These are phyloP conservation scores for Calonectria pteridis DNA, from an alignment of 2,329 filamentous ascomycete genomes.

Conservation along the genomic window DNA sequence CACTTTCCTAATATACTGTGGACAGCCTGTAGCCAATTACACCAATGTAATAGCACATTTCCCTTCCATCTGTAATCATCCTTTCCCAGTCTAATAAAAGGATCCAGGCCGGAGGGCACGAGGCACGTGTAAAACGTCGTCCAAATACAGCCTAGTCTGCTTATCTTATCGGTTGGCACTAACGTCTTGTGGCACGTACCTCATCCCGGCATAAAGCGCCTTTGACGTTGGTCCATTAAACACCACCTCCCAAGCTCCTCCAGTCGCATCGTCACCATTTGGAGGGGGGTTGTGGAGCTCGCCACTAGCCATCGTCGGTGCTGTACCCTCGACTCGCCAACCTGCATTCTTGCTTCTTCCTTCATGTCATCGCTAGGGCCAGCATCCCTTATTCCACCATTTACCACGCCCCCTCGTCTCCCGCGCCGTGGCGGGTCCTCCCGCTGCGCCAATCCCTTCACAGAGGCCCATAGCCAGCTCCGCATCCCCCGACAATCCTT, in stretches of 20 bases:
- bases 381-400: background rate
- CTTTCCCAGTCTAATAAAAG: background rate
- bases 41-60: background rate
- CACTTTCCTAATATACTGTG: background rate
- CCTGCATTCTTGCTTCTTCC: background rate
- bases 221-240: constrained; percentile 19
- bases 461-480: constrained; percentile 18
- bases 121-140: constrained; percentile 21
- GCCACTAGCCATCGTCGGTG: background rate
- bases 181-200: constrained; percentile 26
- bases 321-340: background rate
- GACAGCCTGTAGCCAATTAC: background rate
- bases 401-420: constrained; percentile 17
- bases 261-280: constrained; percentile 10
- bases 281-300: constrained; percentile 1
- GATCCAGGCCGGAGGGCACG: background rate
- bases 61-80: background rate
- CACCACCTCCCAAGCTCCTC: constrained; percentile 28
- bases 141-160: constrained; percentile 18
- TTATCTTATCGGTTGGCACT: constrained; percentile 26
- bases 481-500: background rate
- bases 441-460: constrained; percentile 19
- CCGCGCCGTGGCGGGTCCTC: constrained; percentile 20
- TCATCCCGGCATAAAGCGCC: constrained; percentile 17
- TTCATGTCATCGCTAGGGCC: constrained; percentile 9